A percentile compares a stretch with the other conserved stretches of the same genome.
phyloP scores from a whole-genome alignment of 192 early-diverging fungal genomes.

The Funneliformis mosseae region DNA sequence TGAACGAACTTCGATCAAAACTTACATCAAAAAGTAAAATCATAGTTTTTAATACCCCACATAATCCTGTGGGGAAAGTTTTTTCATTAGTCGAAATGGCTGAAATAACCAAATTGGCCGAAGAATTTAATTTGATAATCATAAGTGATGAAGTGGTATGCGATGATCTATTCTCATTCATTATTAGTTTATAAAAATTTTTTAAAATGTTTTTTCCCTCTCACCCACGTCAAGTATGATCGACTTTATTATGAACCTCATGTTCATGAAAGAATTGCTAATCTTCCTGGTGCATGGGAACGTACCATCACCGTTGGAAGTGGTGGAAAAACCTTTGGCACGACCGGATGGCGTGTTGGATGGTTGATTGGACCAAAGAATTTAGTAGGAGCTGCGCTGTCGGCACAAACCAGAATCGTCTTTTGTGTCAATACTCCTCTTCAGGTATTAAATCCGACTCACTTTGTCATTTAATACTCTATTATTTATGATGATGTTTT shows the following conservation, averaged over 20 bases:
- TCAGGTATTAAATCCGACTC: slow-evolving; percentile 53
- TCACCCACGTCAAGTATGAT: slow-evolving; percentile 85
- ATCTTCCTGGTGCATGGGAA: slow-evolving; percentile 85
- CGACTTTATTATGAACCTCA: slow-evolving; percentile 80
- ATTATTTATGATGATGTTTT: not conserved
- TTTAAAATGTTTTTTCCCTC: not conserved
- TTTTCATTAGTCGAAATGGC: slow-evolving; percentile 74
- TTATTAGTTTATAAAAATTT: not conserved
- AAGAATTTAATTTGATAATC: slow-evolving; percentile 82
- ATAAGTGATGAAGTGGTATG: slow-evolving; percentile 89
- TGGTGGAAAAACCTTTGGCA: slow-evolving; percentile 92
- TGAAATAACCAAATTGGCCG: slow-evolving; percentile 75
- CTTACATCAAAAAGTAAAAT: slow-evolving; percentile 81
- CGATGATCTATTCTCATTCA: not conserved
- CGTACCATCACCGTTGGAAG: slow-evolving; percentile 92
- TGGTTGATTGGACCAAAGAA: slow-evolving; percentile 83
- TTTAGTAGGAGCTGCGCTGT: slow-evolving; percentile 71
- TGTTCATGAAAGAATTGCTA: slow-evolving; percentile 74
- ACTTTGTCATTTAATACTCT: not conserved
- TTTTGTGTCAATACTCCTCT: slow-evolving; percentile 90
- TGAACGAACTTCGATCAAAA: slow-evolving; percentile 73
- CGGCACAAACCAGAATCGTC: slow-evolving; percentile 88
- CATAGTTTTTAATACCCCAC: slow-evolving; percentile 92
- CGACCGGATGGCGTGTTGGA: slow-evolving; percentile 96
- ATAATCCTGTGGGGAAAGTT: slow-evolving; percentile 92